phyloP scores from a whole-genome alignment of 306 rosid genomes.

The Lupinus albus region DNA sequence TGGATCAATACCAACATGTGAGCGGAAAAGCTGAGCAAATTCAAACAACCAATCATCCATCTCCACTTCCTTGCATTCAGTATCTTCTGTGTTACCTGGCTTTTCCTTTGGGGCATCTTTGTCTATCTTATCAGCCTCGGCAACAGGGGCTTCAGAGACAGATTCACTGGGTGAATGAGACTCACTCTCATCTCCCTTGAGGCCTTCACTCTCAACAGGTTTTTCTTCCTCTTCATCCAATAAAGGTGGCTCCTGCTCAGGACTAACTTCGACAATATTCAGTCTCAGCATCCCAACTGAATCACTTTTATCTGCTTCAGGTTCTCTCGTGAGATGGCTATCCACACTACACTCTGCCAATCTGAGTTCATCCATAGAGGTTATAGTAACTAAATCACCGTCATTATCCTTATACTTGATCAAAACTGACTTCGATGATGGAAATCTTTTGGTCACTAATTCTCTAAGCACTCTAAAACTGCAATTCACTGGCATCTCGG shows the following conservation, averaged over 20 bases:
- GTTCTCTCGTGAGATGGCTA: conserved; percentile 54
- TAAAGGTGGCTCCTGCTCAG: conserved; percentile 89
- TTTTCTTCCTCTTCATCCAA: conserved; percentile 87
- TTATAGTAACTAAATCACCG: conserved; percentile 73
- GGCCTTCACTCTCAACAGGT: conserved; percentile 53
- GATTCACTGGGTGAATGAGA: conserved; percentile 71
- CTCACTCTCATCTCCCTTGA: conserved; percentile 64
- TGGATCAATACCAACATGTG: conserved; percentile 94
- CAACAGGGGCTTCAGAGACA: conserved; percentile 51
- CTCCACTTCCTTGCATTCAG: conserved; percentile 87
- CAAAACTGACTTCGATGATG: conserved; percentile 69
- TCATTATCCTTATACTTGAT: conserved; percentile 73
- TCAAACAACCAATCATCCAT: conserved; percentile 99
- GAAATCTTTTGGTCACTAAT: conserved; percentile 63
- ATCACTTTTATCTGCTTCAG: conserved; percentile 58
- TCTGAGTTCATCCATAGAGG: conserved; percentile 72
- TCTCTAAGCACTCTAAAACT: conserved; percentile 59
- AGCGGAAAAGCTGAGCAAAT: conserved; percentile 94
- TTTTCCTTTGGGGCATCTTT: conserved; percentile 59
- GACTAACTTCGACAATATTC: conserved; percentile 72
- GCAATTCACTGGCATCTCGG: conserved; percentile 66
- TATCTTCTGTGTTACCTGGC: conserved; percentile 56
- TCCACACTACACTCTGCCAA: conserved; percentile 83
- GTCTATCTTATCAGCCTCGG: conserved; percentile 54
- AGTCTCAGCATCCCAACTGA: conserved; percentile 75